Conservation (phyloP, 345 rosid species). For the Clarkia xantiana region DNA sequence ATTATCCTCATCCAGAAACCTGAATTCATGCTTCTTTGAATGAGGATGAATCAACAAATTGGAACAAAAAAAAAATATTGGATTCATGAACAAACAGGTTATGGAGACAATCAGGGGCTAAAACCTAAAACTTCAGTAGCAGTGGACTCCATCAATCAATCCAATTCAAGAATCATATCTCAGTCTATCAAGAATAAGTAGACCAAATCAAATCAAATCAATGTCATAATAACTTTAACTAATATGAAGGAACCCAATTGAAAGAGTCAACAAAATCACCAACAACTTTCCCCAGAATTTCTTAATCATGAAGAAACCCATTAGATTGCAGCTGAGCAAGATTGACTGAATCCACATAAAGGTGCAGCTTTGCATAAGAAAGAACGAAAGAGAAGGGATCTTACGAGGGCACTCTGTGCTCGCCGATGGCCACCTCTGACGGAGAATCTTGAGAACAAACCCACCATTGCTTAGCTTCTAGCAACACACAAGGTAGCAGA, state of each 20-base stretch:
- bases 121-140: not conserved
- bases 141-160: not conserved
- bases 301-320: no score
- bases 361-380: no score
- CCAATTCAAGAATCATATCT: conserved; percentile 1
- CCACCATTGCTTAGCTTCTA: conserved; percentile 39
- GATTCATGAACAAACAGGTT: no score
- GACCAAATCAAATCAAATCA: not conserved
- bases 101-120: no score
- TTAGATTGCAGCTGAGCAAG: no score
- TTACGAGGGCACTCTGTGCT: conserved; percentile 77
- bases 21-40: no score
- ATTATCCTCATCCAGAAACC: no score
- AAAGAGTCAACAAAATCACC: conserved; percentile 1
- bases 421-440: conserved; percentile 61
- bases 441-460: conserved; percentile 80
- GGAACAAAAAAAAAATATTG: no score
- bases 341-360: no score
- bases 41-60: no score
- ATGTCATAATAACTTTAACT: not conserved
- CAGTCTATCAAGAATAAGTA: not conserved
- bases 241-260: not conserved
- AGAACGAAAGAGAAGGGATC: conserved; percentile 7
- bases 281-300: not conserved
- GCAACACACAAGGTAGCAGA: conserved; percentile 7